phyloP scores from a whole-genome alignment of 352 stramenopile genomes.

The Phytopythium ostracodes region DNA sequence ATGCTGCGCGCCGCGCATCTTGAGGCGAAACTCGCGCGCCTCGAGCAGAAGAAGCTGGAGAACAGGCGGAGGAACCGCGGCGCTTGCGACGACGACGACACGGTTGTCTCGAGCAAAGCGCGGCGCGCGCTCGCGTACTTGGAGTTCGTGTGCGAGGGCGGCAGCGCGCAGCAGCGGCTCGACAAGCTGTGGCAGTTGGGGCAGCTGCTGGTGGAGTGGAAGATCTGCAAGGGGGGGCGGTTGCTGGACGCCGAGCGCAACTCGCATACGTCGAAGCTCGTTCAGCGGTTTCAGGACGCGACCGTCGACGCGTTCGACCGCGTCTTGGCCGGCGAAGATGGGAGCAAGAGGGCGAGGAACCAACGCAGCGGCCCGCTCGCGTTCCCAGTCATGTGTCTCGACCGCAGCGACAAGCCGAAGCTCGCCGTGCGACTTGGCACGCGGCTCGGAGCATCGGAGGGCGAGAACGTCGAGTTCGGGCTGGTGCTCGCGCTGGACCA shows the following conservation, averaged over 20 bases:
- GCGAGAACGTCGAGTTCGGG: constrained; percentile 65
- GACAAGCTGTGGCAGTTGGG: constrained; percentile 73
- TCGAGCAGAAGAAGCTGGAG: constrained; percentile 38
- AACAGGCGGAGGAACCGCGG: constrained; percentile 16
- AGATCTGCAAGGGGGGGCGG: constrained; percentile 60
- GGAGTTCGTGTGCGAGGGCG: constrained; percentile 51
- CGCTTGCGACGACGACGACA: constrained; percentile 15
- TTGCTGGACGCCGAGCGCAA: constrained; percentile 60
- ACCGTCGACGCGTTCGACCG: constrained; percentile 42
- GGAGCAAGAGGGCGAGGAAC: not conserved
- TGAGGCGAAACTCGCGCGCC: constrained; percentile 42
- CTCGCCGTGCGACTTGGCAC: constrained; percentile 48
- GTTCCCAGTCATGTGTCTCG: constrained; percentile 56
- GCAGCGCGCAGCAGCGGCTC: constrained; percentile 49
- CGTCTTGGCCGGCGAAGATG: constrained; percentile 26
- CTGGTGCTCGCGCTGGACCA: constrained; percentile 55
- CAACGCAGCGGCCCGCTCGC: constrained; percentile 27
- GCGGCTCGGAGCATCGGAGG: constrained; percentile 32
- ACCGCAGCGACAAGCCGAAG: constrained; percentile 15
- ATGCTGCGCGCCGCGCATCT: constrained; percentile 44
- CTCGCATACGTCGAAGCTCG: constrained; percentile 34
- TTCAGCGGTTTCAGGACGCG: constrained; percentile 51
- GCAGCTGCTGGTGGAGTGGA: constrained; percentile 72
- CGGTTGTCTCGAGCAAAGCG: constrained; percentile 46
- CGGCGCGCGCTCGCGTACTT: constrained; percentile 56